Evolutionary conservation across 176 grass and related monocot species (phyloP).

Genomic region (Pharus latifolius): DNA sequence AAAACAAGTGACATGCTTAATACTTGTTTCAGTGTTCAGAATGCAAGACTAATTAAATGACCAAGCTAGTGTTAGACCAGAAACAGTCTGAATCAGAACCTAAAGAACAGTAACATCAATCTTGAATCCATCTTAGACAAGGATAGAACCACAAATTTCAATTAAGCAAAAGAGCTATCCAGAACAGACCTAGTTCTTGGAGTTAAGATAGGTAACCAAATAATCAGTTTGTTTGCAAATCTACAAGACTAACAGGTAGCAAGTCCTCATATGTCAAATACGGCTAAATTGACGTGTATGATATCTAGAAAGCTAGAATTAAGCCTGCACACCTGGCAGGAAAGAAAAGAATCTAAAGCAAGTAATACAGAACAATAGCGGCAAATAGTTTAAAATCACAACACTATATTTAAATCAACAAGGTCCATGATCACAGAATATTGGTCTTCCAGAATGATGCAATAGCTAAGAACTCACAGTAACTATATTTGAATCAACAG

Average conservation of each 20-base stretch:
- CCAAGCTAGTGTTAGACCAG: slow-evolving; percentile 8
- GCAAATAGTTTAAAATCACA: no score
- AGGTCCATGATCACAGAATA: not conserved
- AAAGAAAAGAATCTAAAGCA: not conserved
- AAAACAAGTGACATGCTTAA: no score
- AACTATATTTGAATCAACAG: slow-evolving; percentile 15
- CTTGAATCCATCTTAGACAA: not conserved
- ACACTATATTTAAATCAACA: slow-evolving; percentile 14
- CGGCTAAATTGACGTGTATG: not conserved
- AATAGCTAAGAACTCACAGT: not conserved
- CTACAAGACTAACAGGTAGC: not conserved
- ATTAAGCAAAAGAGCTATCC: not conserved
- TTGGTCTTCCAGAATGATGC: not conserved
- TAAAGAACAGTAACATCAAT: not conserved
- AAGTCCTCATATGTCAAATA: not conserved
- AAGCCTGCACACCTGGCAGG: not conserved
- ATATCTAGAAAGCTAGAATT: not conserved
- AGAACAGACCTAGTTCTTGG: no score
- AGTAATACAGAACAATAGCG: not conserved
- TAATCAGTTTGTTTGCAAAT: not conserved
- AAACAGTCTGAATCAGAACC: slow-evolving; percentile 25
- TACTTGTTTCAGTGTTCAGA: not conserved
- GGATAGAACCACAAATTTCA: not conserved
- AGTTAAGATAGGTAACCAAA: not conserved
- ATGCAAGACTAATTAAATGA: not conserved